Base-by-base conservation (phyloP, 768 basidiomycete genomes). In the Pulveroboletus sp. region DNA sequence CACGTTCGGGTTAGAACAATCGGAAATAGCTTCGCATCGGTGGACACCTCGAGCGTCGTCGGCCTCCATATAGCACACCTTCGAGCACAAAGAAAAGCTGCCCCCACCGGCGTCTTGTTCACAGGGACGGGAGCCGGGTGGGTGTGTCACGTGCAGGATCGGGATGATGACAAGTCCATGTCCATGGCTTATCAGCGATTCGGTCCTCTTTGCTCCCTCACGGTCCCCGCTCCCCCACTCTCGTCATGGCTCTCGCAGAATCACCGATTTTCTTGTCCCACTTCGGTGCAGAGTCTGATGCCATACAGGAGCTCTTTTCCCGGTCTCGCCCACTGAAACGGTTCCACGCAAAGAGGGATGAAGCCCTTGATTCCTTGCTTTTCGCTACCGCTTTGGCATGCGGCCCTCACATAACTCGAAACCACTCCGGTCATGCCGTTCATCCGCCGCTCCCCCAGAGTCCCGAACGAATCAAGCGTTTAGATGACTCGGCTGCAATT, bases 351-450 rank as follows among this genome's bases (percentile, higher is more conserved):
- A 74, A 83, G 39, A 75, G 85, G 37, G 87, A 91, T 65, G 82
- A 86, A 6, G 78, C 81, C 0, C 76, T 93, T 36, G 89, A 93
- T 62, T 85, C 89, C 17, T 72, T 93, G 6, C 72, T 93, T 46
- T 78, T 93, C 47, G 89, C 87, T 27, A 85, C 86, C 0, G 88
- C 83, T 6, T 76, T 79, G 9, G 83, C 86, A 0, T 83, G 86
- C 1, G 84, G 83, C 5, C 85, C 87, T 9, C 80, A 89, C 54
- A 76, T 87, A 48, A 93, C 92, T 35, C 78, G 89, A 39, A 89
- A 93, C 59, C 92, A 94, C 65, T 89, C 87, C 61, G 78, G 84
- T 43, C 92, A 94, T 65, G 85, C 86, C 59, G 82, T 85, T 67
- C 83, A 82, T 58, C 32, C 47, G 1, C 84, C 85, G 0, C 77